Evolutionary conservation across 2,329 filamentous ascomycete genomes (phyloP), one percentile per base, ranked within the genome.

Genomic region (Nemania serpens): DNA sequence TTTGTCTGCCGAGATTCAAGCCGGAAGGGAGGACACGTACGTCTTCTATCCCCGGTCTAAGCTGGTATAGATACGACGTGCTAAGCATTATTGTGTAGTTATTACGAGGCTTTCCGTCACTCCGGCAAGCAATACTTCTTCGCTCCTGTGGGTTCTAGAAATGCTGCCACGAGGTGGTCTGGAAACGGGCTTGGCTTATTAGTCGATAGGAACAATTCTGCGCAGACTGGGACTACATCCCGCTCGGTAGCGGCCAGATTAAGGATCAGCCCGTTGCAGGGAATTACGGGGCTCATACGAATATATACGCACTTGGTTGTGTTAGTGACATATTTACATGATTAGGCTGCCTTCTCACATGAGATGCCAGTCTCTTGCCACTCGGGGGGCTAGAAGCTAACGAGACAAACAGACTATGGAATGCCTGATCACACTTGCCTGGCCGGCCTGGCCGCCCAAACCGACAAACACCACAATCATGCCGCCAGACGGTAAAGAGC

Each of bases 121-220:
- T 12, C 4, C 3, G 63, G 59, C 1, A 67, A 68, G 36, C 3
- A 1, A 12, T 56, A 59, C 7, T 68, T 47, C 25, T 56, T 43
- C 22, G 46, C 59, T 12, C 66, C 66, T 10, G 66, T 67, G 42
- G 55, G 63, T 60, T 13, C 9, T 15, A 1, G 1, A 22, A 25
- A 6, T 10, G n/a, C n/a, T n/a, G n/a, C n/a, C n/a, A n/a, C n/a
- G n/a, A n/a, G n/a, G n/a, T n/a, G n/a, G n/a, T n/a, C n/a, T n/a
- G n/a, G n/a, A n/a, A 33, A 13, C 22, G 6, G 17, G 5, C 11
- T 5, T 12, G 22, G 36, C 41, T 53, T 29, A 54, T 29, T 15
- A 11, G 29, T 9, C 2, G 1, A 33, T 13, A 63, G 66, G 66
- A 68, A 20, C 65, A 67, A 68, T 67, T 68, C 33, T 51, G 51